Evolutionary conservation across 2,329 filamentous ascomycete species (phyloP).

Genomic region (Graphiopsis chlorocephala): DNA sequence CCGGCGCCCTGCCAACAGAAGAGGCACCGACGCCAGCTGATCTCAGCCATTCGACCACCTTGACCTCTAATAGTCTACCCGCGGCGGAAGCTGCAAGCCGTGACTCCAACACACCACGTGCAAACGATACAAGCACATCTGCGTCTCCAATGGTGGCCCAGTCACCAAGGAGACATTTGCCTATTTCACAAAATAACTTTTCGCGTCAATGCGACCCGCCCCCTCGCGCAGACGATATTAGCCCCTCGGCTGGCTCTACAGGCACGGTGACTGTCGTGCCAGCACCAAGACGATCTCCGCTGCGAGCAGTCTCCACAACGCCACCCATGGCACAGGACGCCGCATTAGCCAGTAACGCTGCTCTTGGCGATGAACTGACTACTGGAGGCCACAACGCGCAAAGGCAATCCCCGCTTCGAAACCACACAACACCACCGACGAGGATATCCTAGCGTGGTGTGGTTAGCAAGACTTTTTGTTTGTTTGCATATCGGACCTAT

Average conservation of each 20-base stretch:
- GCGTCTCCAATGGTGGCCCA: slow-evolving; percentile 19
- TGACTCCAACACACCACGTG: slow-evolving; percentile 3
- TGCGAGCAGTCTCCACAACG: slow-evolving; percentile 12
- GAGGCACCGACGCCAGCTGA: slow-evolving; percentile 6
- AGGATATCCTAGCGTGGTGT: not conserved
- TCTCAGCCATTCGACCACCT: slow-evolving; percentile 19
- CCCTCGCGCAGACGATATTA: slow-evolving; percentile 32
- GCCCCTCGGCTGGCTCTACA: slow-evolving; percentile 22
- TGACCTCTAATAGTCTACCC: slow-evolving; percentile 15
- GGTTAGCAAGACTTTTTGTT: not conserved
- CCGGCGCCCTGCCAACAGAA: not conserved
- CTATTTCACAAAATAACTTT: slow-evolving; percentile 5
- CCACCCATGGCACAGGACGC: not conserved
- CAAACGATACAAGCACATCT: slow-evolving; percentile 15
- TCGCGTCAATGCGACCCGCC: slow-evolving; percentile 19
- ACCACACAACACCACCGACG: not conserved
- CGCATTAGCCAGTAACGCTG: not conserved
- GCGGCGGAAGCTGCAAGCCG: slow-evolving; percentile 7
- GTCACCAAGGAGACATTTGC: slow-evolving; percentile 1
- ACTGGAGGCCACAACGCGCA: not conserved
- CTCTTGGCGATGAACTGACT: not conserved
- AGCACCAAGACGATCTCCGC: slow-evolving; percentile 23
- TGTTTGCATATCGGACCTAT: not conserved
- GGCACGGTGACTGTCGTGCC: slow-evolving; percentile 26
- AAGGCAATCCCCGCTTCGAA: not conserved